Evolutionary conservation across 1,139 yeast species (phyloP).

Genomic region (Spathaspora jeffriesii): DNA sequence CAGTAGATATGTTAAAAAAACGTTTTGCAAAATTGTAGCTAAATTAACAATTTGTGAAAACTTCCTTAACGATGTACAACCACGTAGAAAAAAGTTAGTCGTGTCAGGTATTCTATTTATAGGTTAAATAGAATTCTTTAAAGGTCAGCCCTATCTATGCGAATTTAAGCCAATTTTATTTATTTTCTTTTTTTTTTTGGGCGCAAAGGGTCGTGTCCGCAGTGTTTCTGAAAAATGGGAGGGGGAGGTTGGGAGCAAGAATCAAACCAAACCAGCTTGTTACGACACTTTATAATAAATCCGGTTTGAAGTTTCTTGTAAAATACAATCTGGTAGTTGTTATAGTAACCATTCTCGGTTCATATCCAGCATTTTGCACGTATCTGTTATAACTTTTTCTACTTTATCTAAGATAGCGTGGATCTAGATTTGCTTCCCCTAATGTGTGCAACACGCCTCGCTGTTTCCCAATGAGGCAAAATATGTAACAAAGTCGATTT

Average conservation of each 20-base stretch:
- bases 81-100: not conserved
- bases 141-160: not conserved
- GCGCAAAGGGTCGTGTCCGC: not conserved
- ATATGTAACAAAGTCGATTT: not conserved
- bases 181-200: not conserved
- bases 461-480: constrained; percentile 1
- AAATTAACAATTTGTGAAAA: not conserved
- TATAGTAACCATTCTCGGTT: not conserved
- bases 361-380: not conserved
- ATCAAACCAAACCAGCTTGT: not conserved
- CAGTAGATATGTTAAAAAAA: not conserved
- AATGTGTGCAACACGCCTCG: not conserved
- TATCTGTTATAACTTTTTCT: not conserved
- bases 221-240: not conserved
- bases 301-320: no score
- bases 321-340: not conserved
- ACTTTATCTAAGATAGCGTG: no score
- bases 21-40: not conserved
- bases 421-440: constrained; percentile 3
- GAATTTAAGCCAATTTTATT: not conserved
- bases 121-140: not conserved
- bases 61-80: not conserved
- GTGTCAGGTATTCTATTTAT: not conserved
- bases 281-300: not conserved
- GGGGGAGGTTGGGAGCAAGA: not conserved